phyloP scores from a whole-genome alignment of 441 rosid species.

The Metrosideros polymorpha region DNA sequence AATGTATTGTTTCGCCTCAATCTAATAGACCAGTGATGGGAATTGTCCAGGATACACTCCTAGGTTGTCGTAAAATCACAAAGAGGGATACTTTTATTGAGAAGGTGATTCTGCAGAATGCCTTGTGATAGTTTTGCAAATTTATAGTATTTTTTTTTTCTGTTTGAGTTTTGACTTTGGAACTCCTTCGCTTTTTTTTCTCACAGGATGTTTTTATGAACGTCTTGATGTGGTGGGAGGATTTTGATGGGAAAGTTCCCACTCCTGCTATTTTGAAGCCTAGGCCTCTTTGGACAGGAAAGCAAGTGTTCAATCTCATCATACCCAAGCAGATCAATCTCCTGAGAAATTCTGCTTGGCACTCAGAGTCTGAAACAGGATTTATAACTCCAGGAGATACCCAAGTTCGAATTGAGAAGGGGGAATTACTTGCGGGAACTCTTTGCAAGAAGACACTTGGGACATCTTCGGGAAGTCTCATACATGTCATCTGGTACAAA shows the following conservation, averaged over 20 bases:
- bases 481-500: constrained; percentile 90
- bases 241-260: constrained; percentile 98
- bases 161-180: background rate
- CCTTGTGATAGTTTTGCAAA: background rate
- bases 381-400: constrained; percentile 92
- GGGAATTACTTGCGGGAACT: constrained; percentile 87
- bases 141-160: background rate
- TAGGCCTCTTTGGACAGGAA: constrained; percentile 97
- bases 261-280: constrained; percentile 94
- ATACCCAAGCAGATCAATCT: constrained; percentile 98
- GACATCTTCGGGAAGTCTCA: constrained; percentile 88
- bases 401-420: constrained; percentile 87
- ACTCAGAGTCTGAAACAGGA: constrained; percentile 71
- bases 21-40: constrained; percentile 99
- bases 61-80: constrained; percentile 98
- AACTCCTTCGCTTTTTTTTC: background rate
- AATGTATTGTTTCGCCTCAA: constrained; percentile 97
- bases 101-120: constrained; percentile 42
- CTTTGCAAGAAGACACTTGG: constrained; percentile 99
- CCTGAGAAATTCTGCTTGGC: constrained; percentile 92
- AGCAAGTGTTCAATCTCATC: constrained; percentile 95
- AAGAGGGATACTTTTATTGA: constrained; percentile 99
- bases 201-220: constrained; percentile 97
- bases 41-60: constrained; percentile 95
- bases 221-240: constrained; percentile 99